These are phyloP conservation scores for Lizanozyma gosingica DNA, from an alignment of 1,139 yeast genomes.

Conservation along the genomic window DNA sequence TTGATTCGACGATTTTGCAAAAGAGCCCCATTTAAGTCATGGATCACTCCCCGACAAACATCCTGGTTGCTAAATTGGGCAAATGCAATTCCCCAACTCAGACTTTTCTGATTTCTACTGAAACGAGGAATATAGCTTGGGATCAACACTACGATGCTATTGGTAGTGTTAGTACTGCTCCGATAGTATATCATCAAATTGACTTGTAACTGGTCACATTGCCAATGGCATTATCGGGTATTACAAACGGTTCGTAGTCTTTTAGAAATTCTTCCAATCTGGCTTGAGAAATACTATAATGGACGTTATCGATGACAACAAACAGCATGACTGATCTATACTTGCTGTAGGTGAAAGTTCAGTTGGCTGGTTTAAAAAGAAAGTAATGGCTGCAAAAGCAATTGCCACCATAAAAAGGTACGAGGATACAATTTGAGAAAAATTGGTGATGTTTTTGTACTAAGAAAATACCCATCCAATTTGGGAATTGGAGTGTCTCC, in stretches of 20 bases:
- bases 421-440: too few relatives aligned
- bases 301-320: conserved; percentile 11
- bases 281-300: conserved; percentile 13
- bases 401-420: too few relatives aligned
- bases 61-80: neutral
- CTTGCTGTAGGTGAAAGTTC: neutral
- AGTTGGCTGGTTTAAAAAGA: neutral
- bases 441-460: too few relatives aligned
- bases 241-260: conserved; percentile 9
- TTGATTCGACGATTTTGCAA: neutral
- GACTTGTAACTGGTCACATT: too few relatives aligned
- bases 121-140: neutral
- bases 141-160: neutral
- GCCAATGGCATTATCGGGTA: too few relatives aligned
- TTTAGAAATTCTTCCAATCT: conserved; percentile 12
- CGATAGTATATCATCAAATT: neutral
- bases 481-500: too few relatives aligned
- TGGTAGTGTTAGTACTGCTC: neutral
- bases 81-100: neutral
- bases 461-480: too few relatives aligned
- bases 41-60: neutral
- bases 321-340: neutral
- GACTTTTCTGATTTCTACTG: neutral
- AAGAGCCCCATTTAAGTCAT: neutral
- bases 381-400: neutral